These are phyloP conservation scores for Colletotrichum sp. DNA, from an alignment of 2,329 filamentous ascomycete genomes.

Conservation along the genomic window DNA sequence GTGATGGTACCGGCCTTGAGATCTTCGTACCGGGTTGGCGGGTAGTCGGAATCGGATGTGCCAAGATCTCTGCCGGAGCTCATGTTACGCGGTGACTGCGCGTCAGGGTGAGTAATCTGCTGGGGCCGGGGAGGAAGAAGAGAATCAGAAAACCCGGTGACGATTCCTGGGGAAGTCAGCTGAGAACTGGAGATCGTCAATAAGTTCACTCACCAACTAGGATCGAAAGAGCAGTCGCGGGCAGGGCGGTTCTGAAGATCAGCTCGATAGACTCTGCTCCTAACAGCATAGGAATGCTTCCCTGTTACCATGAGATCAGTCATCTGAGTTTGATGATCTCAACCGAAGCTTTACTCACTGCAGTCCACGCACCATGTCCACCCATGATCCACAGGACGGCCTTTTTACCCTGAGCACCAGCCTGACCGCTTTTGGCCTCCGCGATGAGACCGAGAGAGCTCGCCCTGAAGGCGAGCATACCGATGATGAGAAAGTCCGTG, in stretches of 20 bases:
- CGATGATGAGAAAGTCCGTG: constrained; percentile 51
- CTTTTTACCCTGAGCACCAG: constrained; percentile 38
- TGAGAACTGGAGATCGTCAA: background rate
- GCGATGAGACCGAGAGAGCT: constrained; percentile 41
- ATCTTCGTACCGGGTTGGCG: constrained; percentile 54
- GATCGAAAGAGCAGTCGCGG: constrained; percentile 54
- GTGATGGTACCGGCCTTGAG: constrained; percentile 47
- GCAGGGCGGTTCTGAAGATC: constrained; percentile 53
- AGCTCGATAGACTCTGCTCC: constrained; percentile 49
- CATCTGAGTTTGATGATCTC: background rate
- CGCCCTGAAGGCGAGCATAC: constrained; percentile 44
- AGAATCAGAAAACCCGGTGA: constrained; percentile 43
- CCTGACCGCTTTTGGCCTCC: constrained; percentile 32
- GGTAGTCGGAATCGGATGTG: constrained; percentile 48
- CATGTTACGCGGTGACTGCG: constrained; percentile 42
- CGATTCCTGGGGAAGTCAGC: constrained; percentile 27
- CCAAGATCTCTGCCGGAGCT: constrained; percentile 40
- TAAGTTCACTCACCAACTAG: constrained; percentile 48
- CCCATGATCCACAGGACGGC: constrained; percentile 45
- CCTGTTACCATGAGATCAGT: constrained; percentile 35
- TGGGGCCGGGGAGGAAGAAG: constrained; percentile 34
- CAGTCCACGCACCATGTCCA: constrained; percentile 59
- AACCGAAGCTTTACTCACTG: constrained; percentile 42
- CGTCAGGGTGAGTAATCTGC: constrained; percentile 35
- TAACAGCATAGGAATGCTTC: constrained; percentile 56